Evolutionary conservation across 1,284 basidiomycete species (phyloP), one percentile per base, ranked within the genome.

Genomic region (Puccinia horiana): DNA sequence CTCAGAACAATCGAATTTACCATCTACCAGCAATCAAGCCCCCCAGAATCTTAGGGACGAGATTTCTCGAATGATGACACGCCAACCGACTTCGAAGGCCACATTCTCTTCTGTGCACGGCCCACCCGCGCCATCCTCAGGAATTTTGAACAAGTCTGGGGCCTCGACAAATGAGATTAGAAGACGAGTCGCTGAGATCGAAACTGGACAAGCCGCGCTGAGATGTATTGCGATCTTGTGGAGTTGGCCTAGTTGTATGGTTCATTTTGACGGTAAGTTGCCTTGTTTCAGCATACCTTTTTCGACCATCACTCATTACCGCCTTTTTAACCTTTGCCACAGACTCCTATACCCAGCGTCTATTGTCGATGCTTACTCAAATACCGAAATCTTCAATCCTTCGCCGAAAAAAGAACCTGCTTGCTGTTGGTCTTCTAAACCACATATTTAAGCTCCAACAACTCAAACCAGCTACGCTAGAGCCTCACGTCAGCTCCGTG

Each of bases 121-220:
- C 26, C n/a, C 37, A 26, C n/a, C 69, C 32, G 29, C 47, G 32
- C 52, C 44, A n/a, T 70, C 76, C 16, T 23, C 63, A 6, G 32
- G 32, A 52, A 2, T 29, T 49, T 12, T 40, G 20, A 49, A 49
- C 8, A 80, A 80, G 23, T 54, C 69, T n/a, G 78, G 78, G 23
- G 44, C 67, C 23, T 80, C 78, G 26, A 80, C 78, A 20, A 80
- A 80, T 52, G 78, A 80, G 56, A 80, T 80, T 20, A 56, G 78
- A 49, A 72, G 78, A 61, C 69, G 78, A 20, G 78, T 73, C 44
- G 78, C 78, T 16, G 78, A 80, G 32, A 80, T 80, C 49, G 78
- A 80, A 29, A 73, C 78, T 23, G 78, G 78, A 29, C 78, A 80
- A 63, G 78, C 78, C 35, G 65, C 65, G 23, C 26, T 80, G 67